These are phyloP conservation scores for Fraxinus sp. DNA, from an alignment of 305 asterid species.

Conservation along the genomic window DNA sequence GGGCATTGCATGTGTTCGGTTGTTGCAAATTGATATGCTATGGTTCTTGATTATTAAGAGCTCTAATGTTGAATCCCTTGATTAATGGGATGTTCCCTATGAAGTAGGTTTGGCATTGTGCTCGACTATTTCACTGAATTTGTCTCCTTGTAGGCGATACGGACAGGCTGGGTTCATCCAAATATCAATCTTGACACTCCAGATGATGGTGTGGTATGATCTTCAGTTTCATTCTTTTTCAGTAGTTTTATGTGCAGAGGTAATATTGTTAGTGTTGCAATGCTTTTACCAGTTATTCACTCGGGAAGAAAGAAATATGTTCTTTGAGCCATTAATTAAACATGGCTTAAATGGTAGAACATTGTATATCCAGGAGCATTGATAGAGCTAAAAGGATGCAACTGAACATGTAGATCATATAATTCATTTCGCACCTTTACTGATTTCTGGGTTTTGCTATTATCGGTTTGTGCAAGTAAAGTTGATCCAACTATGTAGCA, in stretches of 20 bases:
- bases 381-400: conserved; percentile 5
- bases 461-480: neutral
- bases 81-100: conserved; percentile 14
- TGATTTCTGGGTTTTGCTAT: neutral
- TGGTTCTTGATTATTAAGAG: neutral
- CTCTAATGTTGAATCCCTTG: conserved; percentile 10
- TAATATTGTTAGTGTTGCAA: neutral
- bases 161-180: conserved; percentile 52
- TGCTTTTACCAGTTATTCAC: neutral
- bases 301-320: neutral
- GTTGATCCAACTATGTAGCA: neutral
- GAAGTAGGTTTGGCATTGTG: neutral
- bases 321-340: neutral
- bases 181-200: conserved; percentile 61
- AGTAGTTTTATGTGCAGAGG: conserved; percentile 6
- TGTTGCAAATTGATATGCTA: neutral
- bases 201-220: conserved; percentile 50
- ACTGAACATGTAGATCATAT: neutral
- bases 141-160: conserved; percentile 46
- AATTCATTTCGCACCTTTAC: neutral
- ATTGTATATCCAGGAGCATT: neutral
- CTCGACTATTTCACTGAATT: conserved; percentile 12
- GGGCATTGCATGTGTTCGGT: neutral
- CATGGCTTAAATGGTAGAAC: conserved; percentile 5
- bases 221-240: neutral